Conservation (phyloP, 257 asterid species). For the Nyctanthes arbortristis region DNA sequence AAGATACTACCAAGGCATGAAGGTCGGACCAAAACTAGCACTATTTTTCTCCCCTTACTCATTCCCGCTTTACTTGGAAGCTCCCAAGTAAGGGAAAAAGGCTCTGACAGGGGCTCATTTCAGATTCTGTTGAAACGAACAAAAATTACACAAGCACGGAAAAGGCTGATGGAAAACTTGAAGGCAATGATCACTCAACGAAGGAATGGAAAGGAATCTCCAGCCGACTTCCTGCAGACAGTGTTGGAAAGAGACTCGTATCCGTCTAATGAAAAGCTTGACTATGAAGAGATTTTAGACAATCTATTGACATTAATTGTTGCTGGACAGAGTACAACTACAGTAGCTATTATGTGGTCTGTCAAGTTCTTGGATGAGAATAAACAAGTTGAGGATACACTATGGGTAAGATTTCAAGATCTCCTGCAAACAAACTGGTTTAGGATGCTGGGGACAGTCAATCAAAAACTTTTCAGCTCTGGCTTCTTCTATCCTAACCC, state of each 20-base stretch:
- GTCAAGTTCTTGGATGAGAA: too few species aligned
- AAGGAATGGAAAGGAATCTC: slow-evolving; percentile 32
- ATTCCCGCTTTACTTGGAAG: too few species aligned
- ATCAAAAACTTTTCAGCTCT: too few species aligned
- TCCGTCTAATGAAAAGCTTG: slow-evolving; percentile 44
- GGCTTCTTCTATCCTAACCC: too few species aligned
- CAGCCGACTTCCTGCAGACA: slow-evolving; percentile 51
- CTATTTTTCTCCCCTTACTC: too few species aligned
- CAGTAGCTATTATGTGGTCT: slow-evolving; percentile 77
- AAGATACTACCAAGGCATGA: slow-evolving; percentile 53
- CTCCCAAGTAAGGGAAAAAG: too few species aligned
- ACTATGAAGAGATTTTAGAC: slow-evolving; percentile 63
- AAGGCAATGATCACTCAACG: slow-evolving; percentile 37
- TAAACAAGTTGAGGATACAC: too few species aligned
- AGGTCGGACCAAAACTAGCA: slow-evolving; percentile 42
- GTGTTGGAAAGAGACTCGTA: slow-evolving; percentile 46
- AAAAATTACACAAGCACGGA: slow-evolving; percentile 43
- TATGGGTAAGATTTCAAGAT: slow-evolving; percentile 34
- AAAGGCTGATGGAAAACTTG: slow-evolving; percentile 44
- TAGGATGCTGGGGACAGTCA: too few species aligned
- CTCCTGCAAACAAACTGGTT: too few species aligned
- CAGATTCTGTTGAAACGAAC: too few species aligned
- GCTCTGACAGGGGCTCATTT: too few species aligned
- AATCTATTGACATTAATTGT: slow-evolving; percentile 47
- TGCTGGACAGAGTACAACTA: slow-evolving; percentile 60